Evolutionary conservation across 441 rosid species (phyloP), one percentile per base, ranked within the genome.

Genomic region (Adansonia rubrostipa): DNA sequence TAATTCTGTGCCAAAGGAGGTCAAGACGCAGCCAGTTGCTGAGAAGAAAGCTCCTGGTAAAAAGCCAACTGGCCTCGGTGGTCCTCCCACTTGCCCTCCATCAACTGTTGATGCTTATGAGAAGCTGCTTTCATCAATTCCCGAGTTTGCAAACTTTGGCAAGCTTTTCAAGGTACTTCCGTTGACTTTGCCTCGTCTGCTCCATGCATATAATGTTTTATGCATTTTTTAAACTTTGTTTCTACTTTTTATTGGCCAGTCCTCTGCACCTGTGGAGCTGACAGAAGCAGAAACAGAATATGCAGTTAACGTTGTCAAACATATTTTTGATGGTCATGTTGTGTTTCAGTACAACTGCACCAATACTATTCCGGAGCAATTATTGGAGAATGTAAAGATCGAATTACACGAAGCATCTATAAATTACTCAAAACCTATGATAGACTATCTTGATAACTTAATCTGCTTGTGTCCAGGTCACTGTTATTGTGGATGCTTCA

Each of bases 241-340:
- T 63, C 40, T 40, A 57, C 58, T 66, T 68, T 82, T 75, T 61
- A 3, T 75, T 51, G 63, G 20, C 75, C 90, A 94, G 99, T 94
- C 98, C 56, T 89, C 97, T 77, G 71, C 92, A 75, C 97, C 93
- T 51, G 94, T 92, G 86, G 99, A 96, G 85, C 89, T 96, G 77
- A 93, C 99, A 61, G 99, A 96, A 92, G 94, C 99, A 71, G 99
- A 94, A 86, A 96, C 98, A 57, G 99, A 96, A 79, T 96, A 96
- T 83, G 89, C 99, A 3, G 97, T 96, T 77, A 96, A 90, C 87
- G 99, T 86, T 82, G 93, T 96, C 50, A 94, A 96, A 86, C 98
- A 94, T 85, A 91, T 96, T 60, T 96, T 90, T 78, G 93, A 92
- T 77, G 80, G 86, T 54, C 96, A 93, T 82, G 90, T 96, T 28